Base-by-base conservation (phyloP, 140 eudicot genomes). In the Eryngium alpinum region DNA sequence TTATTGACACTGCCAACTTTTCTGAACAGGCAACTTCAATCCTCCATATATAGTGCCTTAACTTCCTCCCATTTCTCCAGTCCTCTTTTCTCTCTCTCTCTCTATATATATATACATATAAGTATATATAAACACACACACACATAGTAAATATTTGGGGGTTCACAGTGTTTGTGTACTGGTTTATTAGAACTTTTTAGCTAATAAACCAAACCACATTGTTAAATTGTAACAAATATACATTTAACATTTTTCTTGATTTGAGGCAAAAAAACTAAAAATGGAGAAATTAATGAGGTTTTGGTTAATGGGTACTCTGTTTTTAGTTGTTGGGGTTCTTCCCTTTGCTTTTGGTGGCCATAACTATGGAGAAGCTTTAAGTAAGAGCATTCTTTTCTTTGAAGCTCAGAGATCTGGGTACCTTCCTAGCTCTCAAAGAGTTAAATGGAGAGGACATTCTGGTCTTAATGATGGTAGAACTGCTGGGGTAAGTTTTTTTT, bases 321-420 rank as follows among this genome's bases (percentile, higher is more conserved):
- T 92, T 81, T 52, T 92, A 72, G 62, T 89, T 0, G 51, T 88
- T 22, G 88, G 81, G 24, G 43, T 88, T 82, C 57, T 83, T 32
- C 93, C 93, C 6, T 60, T 83, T 84, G 90, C 90, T 59, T 66
- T 88, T 67, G 91, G 88, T 38, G 81, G 87, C 14, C 90, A 86
- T 62, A 86, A 94, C 77, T 95, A 95, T 76, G 93, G 88, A 5
- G 83, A 77, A 44, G 97, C 97, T 19, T 87, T 95, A 17, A 77
- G 86, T 16, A 95, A 95, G 56, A 85, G 93, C 83, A 84, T 95
- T 72, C 83, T 91, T 83, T 95, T 89, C 86, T 95, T 81, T 70
- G 99, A 95, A 85, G 99, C 92, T 38, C 99, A 95, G 75, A 89
- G 99, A 80, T 95, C 99, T 34, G 99, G 99, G 57, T 85, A 86